Evolutionary conservation across 2,329 filamentous ascomycete genomes (phyloP), one percentile per base, ranked within the genome.

Genomic region (Aspergillus fijiensis): DNA sequence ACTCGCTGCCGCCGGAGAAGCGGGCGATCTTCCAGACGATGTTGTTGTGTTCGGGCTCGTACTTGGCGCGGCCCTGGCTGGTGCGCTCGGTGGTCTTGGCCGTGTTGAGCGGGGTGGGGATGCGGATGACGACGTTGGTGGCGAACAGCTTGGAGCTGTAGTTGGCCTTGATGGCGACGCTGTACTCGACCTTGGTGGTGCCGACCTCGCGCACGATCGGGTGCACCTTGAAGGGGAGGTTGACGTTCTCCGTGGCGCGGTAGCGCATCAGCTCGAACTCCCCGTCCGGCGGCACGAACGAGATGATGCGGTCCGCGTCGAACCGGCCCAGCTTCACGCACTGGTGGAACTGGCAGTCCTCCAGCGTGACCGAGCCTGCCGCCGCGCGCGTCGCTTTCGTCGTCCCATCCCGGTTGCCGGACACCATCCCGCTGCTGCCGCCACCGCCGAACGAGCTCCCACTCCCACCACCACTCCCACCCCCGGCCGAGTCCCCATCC

Each of bases 211-310:
- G 96, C 72, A 99, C 95, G 67, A 99, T 99, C 66, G 94, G 94
- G 74, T 99, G 95, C 10, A 99, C 92, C 76, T 97, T 98, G 85
- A 99, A 99, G 0, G 95, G 96, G 16, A 99, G 82, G 74, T 99
- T 99, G 74, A 99, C 94, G 72, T 99, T 99, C 76, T 99, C 95
- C 25, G 94, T 98, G 11, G 95, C 93, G 55, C 96, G 92, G 78
- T 99, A 99, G 51, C 93, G 89, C 95, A 99, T 99, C 63, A 99
- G 85, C 80, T 99, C 95, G 76, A 99, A 99, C 74, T 97, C 94
- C 67, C 95, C 95, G 74, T 99, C 95, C 3, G 95, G 95, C 2
- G 95, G 95, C 42, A 99, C 89, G 76, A 99, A 97, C 61, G 90
- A 95, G 76, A 99, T 98, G 75, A 96, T 98, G 65, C 95, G 86